phyloP scores from a whole-genome alignment of 208 protist species.

The Herpetomonas tarakana region DNA sequence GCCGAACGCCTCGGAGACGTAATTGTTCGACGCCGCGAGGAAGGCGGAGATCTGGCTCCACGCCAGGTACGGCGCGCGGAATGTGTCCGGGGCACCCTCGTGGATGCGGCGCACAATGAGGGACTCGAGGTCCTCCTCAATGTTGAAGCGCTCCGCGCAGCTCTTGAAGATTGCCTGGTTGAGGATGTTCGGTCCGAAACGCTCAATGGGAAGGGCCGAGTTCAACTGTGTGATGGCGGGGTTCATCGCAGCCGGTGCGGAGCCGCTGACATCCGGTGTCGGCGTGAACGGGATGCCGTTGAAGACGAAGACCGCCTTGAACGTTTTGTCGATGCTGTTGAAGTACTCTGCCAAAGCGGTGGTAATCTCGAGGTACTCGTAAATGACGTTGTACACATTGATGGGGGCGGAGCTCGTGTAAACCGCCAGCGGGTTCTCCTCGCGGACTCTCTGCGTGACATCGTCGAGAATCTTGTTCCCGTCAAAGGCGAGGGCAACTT shows the following conservation, averaged over 20 bases:
- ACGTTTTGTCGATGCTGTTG: slow-evolving; percentile 10
- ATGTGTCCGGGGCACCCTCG: slow-evolving; percentile 41
- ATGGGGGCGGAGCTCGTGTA: slow-evolving; percentile 67
- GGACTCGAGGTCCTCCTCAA: slow-evolving; percentile 80
- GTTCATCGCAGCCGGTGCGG: slow-evolving; percentile 15
- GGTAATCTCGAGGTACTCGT: slow-evolving; percentile 28
- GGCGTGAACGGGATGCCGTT: slow-evolving; percentile 54
- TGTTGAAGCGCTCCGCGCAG: slow-evolving; percentile 51
- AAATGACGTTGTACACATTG: slow-evolving; percentile 60
- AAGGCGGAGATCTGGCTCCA: slow-evolving; percentile 88
- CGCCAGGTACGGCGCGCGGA: slow-evolving; percentile 82
- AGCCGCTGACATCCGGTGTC: slow-evolving; percentile 20
- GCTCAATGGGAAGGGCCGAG: slow-evolving; percentile 4
- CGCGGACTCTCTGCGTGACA: slow-evolving; percentile 55
- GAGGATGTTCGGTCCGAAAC: not conserved
- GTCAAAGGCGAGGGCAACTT: slow-evolving; percentile 67
- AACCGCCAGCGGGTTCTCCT: slow-evolving; percentile 49
- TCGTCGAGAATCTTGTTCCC: slow-evolving; percentile 80
- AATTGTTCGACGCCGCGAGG: slow-evolving; percentile 34
- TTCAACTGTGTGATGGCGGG: slow-evolving; percentile 15
- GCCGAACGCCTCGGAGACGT: slow-evolving; percentile 72
- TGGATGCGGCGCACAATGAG: slow-evolving; percentile 62
- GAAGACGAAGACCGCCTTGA: slow-evolving; percentile 56
- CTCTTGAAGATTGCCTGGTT: slow-evolving; percentile 27
- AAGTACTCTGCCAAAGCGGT: slow-evolving; percentile 19